These are phyloP conservation scores for Trichothecium sympodiale DNA, from an alignment of 2,329 filamentous ascomycete genomes.

Conservation along the genomic window DNA sequence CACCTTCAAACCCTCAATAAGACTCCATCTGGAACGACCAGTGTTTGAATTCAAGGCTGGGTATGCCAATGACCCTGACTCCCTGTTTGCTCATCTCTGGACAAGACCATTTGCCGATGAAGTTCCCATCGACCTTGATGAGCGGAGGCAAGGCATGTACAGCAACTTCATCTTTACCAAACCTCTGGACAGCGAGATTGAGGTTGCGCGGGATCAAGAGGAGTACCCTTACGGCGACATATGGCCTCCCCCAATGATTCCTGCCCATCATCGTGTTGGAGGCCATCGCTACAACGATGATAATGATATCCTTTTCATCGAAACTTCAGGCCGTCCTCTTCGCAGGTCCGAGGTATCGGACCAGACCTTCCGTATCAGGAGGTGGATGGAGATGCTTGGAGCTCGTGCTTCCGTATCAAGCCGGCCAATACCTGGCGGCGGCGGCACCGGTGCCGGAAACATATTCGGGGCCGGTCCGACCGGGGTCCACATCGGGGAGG, in stretches of 20 bases:
- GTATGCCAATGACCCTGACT: constrained; percentile 8
- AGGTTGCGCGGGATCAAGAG: constrained; percentile 16
- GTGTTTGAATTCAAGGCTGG: constrained; percentile 43
- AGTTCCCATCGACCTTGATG: constrained; percentile 40
- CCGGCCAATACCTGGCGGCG: too few species aligned
- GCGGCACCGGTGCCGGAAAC: not conserved
- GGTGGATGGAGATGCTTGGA: constrained; percentile 60
- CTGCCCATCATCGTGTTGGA: constrained; percentile 43
- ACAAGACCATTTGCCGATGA: constrained; percentile 34
- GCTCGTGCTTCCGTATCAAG: constrained; percentile 11
- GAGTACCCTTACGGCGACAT: constrained; percentile 39
- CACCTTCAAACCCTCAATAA: constrained; percentile 58
- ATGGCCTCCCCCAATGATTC: constrained; percentile 69
- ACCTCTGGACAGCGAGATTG: constrained; percentile 25
- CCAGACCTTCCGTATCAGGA: constrained; percentile 60
- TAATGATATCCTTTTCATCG: constrained; percentile 12
- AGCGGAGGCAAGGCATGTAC: constrained; percentile 38
- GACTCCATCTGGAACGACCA: constrained; percentile 64
- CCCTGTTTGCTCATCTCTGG: constrained; percentile 9
- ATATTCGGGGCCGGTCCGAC: constrained; percentile 8
- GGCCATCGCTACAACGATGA: constrained; percentile 15
- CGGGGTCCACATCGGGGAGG: constrained; percentile 41
- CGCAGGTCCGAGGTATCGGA: constrained; percentile 52
- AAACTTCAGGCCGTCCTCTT: constrained; percentile 28
- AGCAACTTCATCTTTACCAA: constrained; percentile 59